phyloP scores from a whole-genome alignment of 768 basidiomycete genomes.

The Suillus variegatus region DNA sequence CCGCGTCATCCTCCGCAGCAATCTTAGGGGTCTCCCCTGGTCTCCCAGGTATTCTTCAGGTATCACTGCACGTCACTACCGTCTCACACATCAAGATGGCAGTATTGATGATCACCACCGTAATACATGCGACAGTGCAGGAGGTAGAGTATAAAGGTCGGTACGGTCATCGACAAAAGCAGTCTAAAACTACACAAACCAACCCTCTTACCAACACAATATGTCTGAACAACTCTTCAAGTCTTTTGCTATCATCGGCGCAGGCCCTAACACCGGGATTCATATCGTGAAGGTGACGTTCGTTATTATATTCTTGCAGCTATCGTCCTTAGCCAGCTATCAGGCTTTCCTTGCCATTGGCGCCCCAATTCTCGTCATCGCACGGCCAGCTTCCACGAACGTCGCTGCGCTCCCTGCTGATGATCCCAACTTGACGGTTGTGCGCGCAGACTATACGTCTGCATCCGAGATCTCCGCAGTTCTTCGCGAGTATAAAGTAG shows the following conservation, averaged over 20 bases:
- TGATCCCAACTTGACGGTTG: conserved; percentile 10
- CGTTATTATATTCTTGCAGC: not conserved
- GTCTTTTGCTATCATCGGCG: conserved; percentile 13
- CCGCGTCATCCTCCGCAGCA: not conserved
- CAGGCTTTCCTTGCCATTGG: conserved; percentile 13
- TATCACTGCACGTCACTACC: not conserved
- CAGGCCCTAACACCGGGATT: conserved; percentile 7
- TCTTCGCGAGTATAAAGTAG: conserved; percentile 20
- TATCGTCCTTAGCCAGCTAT: not conserved
- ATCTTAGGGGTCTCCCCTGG: not conserved
- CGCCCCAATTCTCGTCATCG: conserved; percentile 11
- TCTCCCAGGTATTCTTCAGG: not conserved
- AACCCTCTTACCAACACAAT: conserved; percentile 24
- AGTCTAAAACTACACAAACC: conserved; percentile 17
- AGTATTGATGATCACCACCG: not conserved
- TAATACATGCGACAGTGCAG: not conserved
- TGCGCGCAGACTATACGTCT: conserved; percentile 7
- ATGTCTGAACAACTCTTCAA: conserved; percentile 12
- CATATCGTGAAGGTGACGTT: conserved; percentile 12
- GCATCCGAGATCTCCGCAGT: conserved; percentile 12
- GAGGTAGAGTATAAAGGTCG: not conserved
- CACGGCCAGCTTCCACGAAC: conserved; percentile 13
- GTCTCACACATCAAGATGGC: not conserved
- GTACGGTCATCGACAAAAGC: not conserved
- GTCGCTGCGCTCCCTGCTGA: conserved; percentile 10